These are phyloP conservation scores for Acanthamoeba castellanii DNA, from an alignment of 208 protist genomes.

Conservation along the genomic window DNA sequence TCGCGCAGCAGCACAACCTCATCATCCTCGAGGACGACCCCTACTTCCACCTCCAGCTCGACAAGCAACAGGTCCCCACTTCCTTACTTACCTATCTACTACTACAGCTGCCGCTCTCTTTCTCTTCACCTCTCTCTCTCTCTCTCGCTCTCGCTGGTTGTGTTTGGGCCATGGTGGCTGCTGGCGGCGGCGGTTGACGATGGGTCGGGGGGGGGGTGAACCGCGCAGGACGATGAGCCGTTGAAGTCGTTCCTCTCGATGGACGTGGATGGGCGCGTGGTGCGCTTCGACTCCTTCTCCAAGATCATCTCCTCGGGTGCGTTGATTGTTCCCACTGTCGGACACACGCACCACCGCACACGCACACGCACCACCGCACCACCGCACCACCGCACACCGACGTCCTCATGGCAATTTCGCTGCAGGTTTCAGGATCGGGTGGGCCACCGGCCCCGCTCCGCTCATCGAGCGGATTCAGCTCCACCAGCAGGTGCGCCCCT, in stretches of 20 bases:
- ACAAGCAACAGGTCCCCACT: neutral
- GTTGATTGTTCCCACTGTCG: neutral
- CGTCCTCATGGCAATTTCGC: too few relatives aligned
- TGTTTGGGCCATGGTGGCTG: too few relatives aligned
- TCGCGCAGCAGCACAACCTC: constrained; percentile 84
- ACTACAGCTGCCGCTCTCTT: too few relatives aligned
- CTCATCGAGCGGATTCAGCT: constrained; percentile 77
- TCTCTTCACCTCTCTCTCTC: too few relatives aligned
- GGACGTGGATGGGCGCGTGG: constrained; percentile 87
- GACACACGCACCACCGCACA: neutral
- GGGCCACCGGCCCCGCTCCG: constrained; percentile 79
- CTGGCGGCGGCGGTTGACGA: neutral
- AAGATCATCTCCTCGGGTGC: constrained; percentile 88
- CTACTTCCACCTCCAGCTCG: constrained; percentile 89
- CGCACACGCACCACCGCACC: too few relatives aligned
- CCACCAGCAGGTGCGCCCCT: constrained; percentile 42
- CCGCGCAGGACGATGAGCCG: neutral
- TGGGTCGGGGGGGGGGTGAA: too few relatives aligned
- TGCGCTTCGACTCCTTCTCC: constrained; percentile 90
- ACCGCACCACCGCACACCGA: too few relatives aligned
- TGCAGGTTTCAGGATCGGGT: constrained; percentile 84
- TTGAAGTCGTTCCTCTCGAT: constrained; percentile 83
- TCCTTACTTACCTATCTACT: neutral
- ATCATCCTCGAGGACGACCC: constrained; percentile 92
- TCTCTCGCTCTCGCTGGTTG: constrained; percentile 43